Percentiles rank a stretch among this genome's conserved stretches.
Evolutionary conservation across 1,284 basidiomycete genomes (phyloP).

Genomic region (Fomitopsis pinicola): DNA sequence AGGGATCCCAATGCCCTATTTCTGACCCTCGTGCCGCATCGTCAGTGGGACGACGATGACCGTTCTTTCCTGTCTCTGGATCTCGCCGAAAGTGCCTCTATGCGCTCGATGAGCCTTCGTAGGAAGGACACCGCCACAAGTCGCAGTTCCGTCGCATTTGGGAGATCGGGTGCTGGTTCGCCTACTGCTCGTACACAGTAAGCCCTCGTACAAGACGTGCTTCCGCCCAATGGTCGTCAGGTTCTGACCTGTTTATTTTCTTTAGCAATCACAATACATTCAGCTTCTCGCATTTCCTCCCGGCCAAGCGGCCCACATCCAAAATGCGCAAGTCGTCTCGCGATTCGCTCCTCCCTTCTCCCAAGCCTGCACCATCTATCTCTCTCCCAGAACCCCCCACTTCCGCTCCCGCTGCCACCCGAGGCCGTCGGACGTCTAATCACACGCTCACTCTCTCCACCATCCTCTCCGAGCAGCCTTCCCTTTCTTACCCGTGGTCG

Average conservation of each 20-base stretch:
- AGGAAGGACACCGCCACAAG: slow-evolving; percentile 31
- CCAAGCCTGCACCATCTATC: slow-evolving; percentile 54
- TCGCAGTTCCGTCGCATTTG: slow-evolving; percentile 17
- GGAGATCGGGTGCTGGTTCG: slow-evolving; percentile 22
- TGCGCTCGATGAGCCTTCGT: slow-evolving; percentile 39
- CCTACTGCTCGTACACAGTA: slow-evolving; percentile 18
- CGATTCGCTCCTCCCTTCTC: slow-evolving; percentile 52
- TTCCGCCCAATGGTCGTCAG: too few species aligned
- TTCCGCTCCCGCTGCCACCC: slow-evolving; percentile 3
- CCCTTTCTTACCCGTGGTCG: background rate
- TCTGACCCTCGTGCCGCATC: slow-evolving; percentile 24
- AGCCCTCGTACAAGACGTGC: slow-evolving; percentile 6
- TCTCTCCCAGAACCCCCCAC: slow-evolving; percentile 37
- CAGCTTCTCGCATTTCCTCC: slow-evolving; percentile 12
- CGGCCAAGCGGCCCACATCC: background rate
- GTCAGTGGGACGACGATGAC: slow-evolving; percentile 26
- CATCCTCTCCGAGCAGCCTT: slow-evolving; percentile 11
- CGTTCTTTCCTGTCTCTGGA: slow-evolving; percentile 52
- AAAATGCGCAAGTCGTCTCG: slow-evolving; percentile 33
- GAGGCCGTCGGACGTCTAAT: slow-evolving; percentile 16
- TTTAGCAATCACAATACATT: background rate
- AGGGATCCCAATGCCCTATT: slow-evolving; percentile 18
- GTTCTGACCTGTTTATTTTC: background rate
- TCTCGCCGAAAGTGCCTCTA: slow-evolving; percentile 51
- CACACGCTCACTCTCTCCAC: slow-evolving; percentile 19